Base-by-base conservation (phyloP, 306 rosid species). In the Cyclanthera cordifolia region DNA sequence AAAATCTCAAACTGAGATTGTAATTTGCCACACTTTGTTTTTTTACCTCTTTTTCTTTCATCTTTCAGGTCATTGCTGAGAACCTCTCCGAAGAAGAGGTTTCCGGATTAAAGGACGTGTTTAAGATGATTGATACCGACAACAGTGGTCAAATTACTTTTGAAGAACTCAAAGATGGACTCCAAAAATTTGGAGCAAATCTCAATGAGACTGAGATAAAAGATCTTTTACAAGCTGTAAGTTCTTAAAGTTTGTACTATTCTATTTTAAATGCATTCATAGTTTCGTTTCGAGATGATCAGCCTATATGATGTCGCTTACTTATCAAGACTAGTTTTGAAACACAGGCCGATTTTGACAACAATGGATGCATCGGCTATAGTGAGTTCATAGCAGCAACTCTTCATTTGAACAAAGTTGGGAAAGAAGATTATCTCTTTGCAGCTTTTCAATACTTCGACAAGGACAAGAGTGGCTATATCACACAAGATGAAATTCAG, bases 361-460 rank as follows among this genome's bases (percentile, higher is more conserved):
- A 92, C 17, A 92, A 88, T 78, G 97, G 97, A 24, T 82, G 95
- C 76, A 85, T 91, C 37, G 97, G 85, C 69, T 91, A 88, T 46
- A 81, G 78, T 11, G 97, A 91, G 83, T 91, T 91, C 87, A 85
- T 91, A 79, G 92, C 97, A 2, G 96, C 98, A 84, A 92, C 96
- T 4, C 72, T 92, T 82, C 95, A 92, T 82, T 56, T 87, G n/a
- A 89, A 86, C 84, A 85, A 92, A 73, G 75, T 81, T 15, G 82
- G 76, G 2, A 83, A 66, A 73, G 95, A 92, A 71, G 96, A 89
- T 53, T 85, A 92, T 69, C 71, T 92, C 34, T 73, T 77, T 59
- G 95, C 96, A 20, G 98, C 98, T 48, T 92, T 92, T 72, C 75
- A 88, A 49, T 89, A 89, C 68, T 89, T 92, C 53, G 98, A 92